phyloP scores from a whole-genome alignment of 2,329 filamentous ascomycete species.

The Sporothrix brunneoviolacea region DNA sequence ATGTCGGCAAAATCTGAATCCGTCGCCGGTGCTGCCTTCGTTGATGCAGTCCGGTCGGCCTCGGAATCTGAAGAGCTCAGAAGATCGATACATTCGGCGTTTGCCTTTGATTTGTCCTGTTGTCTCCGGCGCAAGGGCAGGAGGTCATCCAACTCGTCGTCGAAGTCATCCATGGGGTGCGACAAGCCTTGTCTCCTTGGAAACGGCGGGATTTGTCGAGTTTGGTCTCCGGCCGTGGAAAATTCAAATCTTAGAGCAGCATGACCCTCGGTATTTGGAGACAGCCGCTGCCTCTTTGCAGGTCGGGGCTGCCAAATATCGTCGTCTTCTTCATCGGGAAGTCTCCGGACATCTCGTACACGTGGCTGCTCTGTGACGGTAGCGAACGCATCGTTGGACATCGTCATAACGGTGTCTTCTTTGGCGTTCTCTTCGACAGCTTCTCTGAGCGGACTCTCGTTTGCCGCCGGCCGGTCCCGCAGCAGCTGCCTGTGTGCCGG shows the following conservation, averaged over 20 bases:
- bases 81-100: conserved; percentile 11
- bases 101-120: neutral
- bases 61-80: conserved; percentile 14
- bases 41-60: neutral
- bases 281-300: neutral
- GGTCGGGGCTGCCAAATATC: neutral
- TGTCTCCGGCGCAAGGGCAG: neutral
- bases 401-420: neutral
- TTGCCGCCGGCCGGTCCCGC: neutral
- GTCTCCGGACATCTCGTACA: too few relatives aligned
- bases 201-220: neutral
- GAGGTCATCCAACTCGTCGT: neutral
- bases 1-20: conserved; percentile 6
- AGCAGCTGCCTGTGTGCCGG: neutral
- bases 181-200: neutral
- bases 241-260: neutral
- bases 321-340: neutral
- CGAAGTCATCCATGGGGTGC: neutral
- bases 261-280: neutral
- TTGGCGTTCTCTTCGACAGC: neutral
- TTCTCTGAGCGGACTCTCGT: neutral
- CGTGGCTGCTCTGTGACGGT: too few relatives aligned
- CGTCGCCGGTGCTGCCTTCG: neutral
- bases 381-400: neutral
- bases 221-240: neutral